phyloP scores from a whole-genome alignment of 345 rosid species.

The Kandelia obovata region DNA sequence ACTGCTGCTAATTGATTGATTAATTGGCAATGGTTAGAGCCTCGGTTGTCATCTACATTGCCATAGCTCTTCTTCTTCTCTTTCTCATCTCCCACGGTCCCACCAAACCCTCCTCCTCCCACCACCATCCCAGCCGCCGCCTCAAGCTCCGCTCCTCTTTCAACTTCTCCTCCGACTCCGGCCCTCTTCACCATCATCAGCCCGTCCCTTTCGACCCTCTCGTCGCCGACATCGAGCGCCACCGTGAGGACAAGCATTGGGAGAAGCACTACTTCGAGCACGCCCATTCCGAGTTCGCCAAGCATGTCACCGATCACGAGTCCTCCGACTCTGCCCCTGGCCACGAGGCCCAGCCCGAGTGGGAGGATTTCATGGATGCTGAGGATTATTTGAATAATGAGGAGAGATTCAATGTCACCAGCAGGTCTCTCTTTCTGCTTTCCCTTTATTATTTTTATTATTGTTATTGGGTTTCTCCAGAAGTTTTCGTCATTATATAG shows the following conservation, averaged over 20 bases:
- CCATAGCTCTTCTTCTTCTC: constrained; percentile 20
- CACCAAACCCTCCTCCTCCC: constrained; percentile 8
- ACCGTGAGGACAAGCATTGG: constrained; percentile 81
- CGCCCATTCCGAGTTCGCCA: constrained; percentile 49
- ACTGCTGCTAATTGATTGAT: background rate
- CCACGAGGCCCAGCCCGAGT: constrained; percentile 82
- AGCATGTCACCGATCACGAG: constrained; percentile 6
- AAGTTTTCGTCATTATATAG: too few species aligned
- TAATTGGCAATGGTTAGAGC: constrained; percentile 14
- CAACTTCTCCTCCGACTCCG: constrained; percentile 23
- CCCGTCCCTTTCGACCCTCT: constrained; percentile 66
- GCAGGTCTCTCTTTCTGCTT: constrained; percentile 37
- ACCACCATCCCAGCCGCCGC: constrained; percentile 25
- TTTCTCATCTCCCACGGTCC: constrained; percentile 27
- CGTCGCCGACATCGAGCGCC: constrained; percentile 72
- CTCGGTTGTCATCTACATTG: constrained; percentile 21
- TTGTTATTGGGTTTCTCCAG: too few species aligned
- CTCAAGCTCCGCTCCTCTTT: constrained; percentile 35
- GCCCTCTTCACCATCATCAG: constrained; percentile 34
- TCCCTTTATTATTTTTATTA: too few species aligned
- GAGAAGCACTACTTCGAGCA: constrained; percentile 64
- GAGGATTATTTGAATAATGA: constrained; percentile 91
- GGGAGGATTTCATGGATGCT: constrained; percentile 90
- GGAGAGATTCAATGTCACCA: constrained; percentile 81
- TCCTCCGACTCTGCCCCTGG: constrained; percentile 41